Base-by-base conservation (phyloP, 2,329 filamentous ascomycete genomes). In the Ophiostoma triangulosporum region DNA sequence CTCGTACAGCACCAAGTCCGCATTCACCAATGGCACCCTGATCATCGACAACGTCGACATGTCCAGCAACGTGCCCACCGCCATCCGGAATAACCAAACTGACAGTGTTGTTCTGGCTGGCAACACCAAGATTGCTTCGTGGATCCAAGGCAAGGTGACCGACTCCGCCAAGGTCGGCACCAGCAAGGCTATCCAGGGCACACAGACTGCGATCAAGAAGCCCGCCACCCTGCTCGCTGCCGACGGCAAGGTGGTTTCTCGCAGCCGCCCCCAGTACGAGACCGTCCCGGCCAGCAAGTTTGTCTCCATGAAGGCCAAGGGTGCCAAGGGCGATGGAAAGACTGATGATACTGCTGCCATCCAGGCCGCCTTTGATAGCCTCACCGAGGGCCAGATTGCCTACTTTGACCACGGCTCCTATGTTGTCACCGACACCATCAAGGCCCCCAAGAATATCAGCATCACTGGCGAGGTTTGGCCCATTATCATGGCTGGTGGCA, bases 401-500 rank as follows among this genome's bases (percentile, higher is more conserved):
- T 90, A 82, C 69, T 84, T 91, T 60, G 84, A 88, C 62, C 81
- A 84, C 62, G 86, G 86, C 53, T 77, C 82, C 50, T 88, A 90
- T 65, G 66, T 86, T 53, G 71, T 90, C 60, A 81, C 77, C 43
- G 73, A 79, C 60, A 90, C 86, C 1, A 70, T 90, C 65, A 76
- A 78, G 60, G 75, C 90, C 8, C 86, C 86, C 54, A 85, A 84
- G 72, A 78, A 88, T 63, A 81, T 91, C 71, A 86, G 83, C 70
- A 90, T 97, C 64, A 87, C 86, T 7, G 91, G 91, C 62, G 89
- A 96, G 69, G 82, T 94, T 64, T 95, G 88, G 87, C 84, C 91
- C 3, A 71, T 95, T 57, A 84, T 97, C 66, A 84, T 96, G 76
- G 90, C 88, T 26, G 79, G 82, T 50, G 90, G 90, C 52, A 64